Conservation (phyloP, 2,329 filamentous ascomycete species). For the Trichoderma arundinaceum region DNA sequence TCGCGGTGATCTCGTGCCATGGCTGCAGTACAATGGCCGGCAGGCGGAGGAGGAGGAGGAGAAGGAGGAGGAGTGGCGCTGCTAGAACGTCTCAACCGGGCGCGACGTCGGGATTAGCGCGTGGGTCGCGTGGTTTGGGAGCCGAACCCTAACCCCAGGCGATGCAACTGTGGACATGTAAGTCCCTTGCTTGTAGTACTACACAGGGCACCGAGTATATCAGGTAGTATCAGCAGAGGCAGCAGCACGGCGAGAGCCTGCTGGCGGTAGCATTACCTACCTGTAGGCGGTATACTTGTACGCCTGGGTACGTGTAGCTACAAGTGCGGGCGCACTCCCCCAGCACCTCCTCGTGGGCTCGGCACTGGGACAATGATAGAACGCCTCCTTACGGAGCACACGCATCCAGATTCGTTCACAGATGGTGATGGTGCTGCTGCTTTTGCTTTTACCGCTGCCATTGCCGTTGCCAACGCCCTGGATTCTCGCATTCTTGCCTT, state of each 20-base stretch:
- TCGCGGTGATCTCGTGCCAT: not conserved
- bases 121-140: slow-evolving; percentile 6
- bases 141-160: not conserved
- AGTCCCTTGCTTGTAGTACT: not conserved
- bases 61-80: not conserved
- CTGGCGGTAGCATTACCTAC: not conserved
- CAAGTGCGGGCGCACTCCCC: not conserved
- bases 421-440: not conserved
- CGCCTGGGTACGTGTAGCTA: not conserved
- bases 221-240: too few species aligned
- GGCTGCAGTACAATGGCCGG: not conserved
- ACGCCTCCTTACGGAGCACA: not conserved
- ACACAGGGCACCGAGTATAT: not conserved
- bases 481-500: not conserved
- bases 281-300: not conserved
- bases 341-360: slow-evolving; percentile 5
- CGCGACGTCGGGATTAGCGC: not conserved
- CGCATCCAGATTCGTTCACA: too few species aligned
- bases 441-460: not conserved
- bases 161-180: not conserved
- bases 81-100: slow-evolving; percentile 10
- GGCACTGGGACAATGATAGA: not conserved
- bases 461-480: not conserved
- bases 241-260: not conserved
- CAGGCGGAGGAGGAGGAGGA: too few species aligned